A percentile compares a stretch with the other conserved stretches of the same genome.
These are phyloP conservation scores for Fomitopsis serialis DNA, from an alignment of 768 basidiomycete genomes.

Conservation along the genomic window DNA sequence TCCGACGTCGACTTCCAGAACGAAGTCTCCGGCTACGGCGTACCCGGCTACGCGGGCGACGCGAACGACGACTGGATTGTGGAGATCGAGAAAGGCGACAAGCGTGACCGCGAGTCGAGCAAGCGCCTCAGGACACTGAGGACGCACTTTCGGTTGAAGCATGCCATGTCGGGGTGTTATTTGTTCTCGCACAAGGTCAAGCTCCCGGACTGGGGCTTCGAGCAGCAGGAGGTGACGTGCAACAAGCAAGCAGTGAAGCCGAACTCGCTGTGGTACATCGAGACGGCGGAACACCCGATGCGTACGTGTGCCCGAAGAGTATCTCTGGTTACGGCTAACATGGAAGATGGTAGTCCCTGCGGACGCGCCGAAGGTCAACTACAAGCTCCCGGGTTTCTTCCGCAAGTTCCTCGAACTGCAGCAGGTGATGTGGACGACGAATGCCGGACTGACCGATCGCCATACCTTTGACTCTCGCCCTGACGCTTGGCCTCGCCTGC, in stretches of 20 bases:
- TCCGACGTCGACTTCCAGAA: conserved; percentile 99
- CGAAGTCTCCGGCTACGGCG: conserved; percentile 93
- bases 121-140: conserved; percentile 75
- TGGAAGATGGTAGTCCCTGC: conserved; percentile 46
- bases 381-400: conserved; percentile 84
- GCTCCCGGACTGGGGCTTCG: conserved; percentile 94
- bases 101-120: conserved; percentile 56
- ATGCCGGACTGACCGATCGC: conserved; percentile 91
- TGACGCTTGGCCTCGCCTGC: conserved; percentile 81
- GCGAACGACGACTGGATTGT: conserved; percentile 91
- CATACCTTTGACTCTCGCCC: conserved; percentile 97
- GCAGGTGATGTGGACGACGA: conserved; percentile 95
- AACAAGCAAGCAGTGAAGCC: conserved; percentile 91
- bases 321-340: neutral
- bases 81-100: conserved; percentile 72
- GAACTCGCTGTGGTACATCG: conserved; percentile 93
- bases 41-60: conserved; percentile 80
- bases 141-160: conserved; percentile 78
- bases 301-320: conserved; percentile 44
- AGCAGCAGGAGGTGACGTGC: conserved; percentile 99
- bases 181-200: conserved; percentile 98
- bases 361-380: conserved; percentile 82
- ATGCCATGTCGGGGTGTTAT: conserved; percentile 88
- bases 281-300: conserved; percentile 73
- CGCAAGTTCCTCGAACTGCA: conserved; percentile 89